Evolutionary conservation across 1,139 yeast genomes (phyloP), one percentile per base, ranked within the genome.

Genomic region (Tardiomyces depauwii): DNA sequence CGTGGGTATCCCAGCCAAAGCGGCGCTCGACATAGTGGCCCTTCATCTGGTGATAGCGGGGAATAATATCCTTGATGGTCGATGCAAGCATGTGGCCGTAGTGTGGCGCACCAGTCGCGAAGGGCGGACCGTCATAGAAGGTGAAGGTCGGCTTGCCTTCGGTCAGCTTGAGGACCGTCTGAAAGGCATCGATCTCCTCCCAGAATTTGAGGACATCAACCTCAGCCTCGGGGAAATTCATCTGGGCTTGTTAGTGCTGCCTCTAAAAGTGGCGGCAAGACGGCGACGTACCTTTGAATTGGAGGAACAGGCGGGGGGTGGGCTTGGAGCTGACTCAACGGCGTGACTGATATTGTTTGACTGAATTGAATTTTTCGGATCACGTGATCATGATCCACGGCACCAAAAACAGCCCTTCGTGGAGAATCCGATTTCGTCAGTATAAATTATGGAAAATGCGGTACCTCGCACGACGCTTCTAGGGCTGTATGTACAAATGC

Each of bases 1-100:
- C 99, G 65, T 91, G 99, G 47, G 98, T 91, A 68, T 91, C 99
- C 99, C 99, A 91, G 51, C 99, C 99, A 55, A 93, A 91, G 61
- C 97, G 78, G 71, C 99, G 85, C 68, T 86, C 96, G 42, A 91
- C 98, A 58, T 84, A 86, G 67, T 78, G 83, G 16, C 98, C 98
- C 56, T 85, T 89, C 97, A 91, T 91, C 54, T 95, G 85, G 48
- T 98, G 97, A 63, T 88, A 91, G 64, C 99, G 80, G 48, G 98
- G 98, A 49, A 91, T 89, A 55, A 91, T 86, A 71, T 91, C 99
- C 73, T 89, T 91, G 58, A 88, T 86, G 48, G 98, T 91, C 39
- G 97, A 89, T 2, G 97, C 93, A 65, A 93, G 73, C 61, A 91
- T 82, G 63, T 91, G 99, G 51, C 99, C 99, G 64, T 91, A 93